Evolutionary conservation across 495 filamentous ascomycete species (phyloP), one percentile per base, ranked within the genome.

Genomic region (Daldinia decipiens): DNA sequence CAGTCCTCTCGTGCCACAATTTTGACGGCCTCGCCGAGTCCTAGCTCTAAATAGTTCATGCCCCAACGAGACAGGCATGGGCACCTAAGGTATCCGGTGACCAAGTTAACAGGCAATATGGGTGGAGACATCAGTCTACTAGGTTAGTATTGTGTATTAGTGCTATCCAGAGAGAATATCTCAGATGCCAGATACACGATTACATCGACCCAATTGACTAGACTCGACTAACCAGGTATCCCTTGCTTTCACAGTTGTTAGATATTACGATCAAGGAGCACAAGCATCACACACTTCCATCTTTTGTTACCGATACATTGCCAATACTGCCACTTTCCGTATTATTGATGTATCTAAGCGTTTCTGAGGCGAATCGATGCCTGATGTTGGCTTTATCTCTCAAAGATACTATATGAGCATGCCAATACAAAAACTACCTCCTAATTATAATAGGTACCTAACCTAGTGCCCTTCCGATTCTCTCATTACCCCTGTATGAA

Each of bases 261-360:
- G 21, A 47, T 24, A 19, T 45, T 19, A 45, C 7, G 17, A 21
- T 45, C 12, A 45, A 45, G 8, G 19, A 47, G 19, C 9, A 47
- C 43, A 24, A 47, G 0, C 2, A 47, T 47, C 9, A 21, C 21
- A 21, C 11, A 24, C 21, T 47, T 47, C 19, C 9, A 11, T 47
- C 43, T 12, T 21, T 47, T 3, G 43, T 24, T 24, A 21, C 8
- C 1, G 2, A 47, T 47, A 1, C 19, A 11, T 47, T 9, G 19
- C 21, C 7, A 47, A 47, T 47, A 21, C 17, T 47, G 43, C 43
- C 43, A 47, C 43, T 47, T 47, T 47, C 43, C 43, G 43, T 24
- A 47, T 21, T 47, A 47, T 47, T 47, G 43, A 24, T 47, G 43
- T 47, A 11, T 47, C 43, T 47, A 24, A 47, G 43, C 43, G 43